Evolutionary conservation across 1,139 yeast genomes (phyloP), one percentile per base, ranked within the genome.

Genomic region (Hyphopichia fennica): DNA sequence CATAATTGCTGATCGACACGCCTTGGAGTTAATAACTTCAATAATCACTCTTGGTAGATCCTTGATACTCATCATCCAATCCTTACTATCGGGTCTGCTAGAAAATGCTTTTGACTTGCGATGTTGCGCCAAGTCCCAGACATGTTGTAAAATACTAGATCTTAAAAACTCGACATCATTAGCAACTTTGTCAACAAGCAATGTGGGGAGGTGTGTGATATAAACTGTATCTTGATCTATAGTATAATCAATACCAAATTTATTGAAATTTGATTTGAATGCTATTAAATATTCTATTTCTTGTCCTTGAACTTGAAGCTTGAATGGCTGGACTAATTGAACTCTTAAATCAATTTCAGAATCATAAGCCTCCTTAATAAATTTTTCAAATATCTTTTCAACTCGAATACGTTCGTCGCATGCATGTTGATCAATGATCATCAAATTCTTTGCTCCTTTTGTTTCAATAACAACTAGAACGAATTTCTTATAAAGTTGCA

Each of bases 391-490:
- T 7, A 75, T 52, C 2, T 47, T 41, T 51, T 87, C 95, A 2
- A 84, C 71, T 35, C 69, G 66, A 0, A 85, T 63, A 38, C 95
- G 58, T 53, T 87, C 95, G 57, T 85, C 93, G 37, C 83, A 79
- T 1, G 95, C 95, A 64, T 87, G 95, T 55, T 87, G 95, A 53
- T 87, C 95, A 2, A 84, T 53, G 1, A 77, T 61, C 11, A 75
- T 55, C 3, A 84, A 52, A 3, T 47, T 42, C 2, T 50, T 44
- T 1, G 44, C 32, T 9, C 34, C 33, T 3, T 18, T 28, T 5
- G 19, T 23, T 4, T 43, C 32, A 19, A 63, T 41, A 16, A 56
- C 61, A 2, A 76, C 60, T 15, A 86, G 58, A 17, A 87, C 77
- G 52, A 84, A 85, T 51, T 80, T 81, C 4, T 62, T 54, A 39